phyloP scores from a whole-genome alignment of 108 stramenopile species.

The Phaeodactylum tricornutum region DNA sequence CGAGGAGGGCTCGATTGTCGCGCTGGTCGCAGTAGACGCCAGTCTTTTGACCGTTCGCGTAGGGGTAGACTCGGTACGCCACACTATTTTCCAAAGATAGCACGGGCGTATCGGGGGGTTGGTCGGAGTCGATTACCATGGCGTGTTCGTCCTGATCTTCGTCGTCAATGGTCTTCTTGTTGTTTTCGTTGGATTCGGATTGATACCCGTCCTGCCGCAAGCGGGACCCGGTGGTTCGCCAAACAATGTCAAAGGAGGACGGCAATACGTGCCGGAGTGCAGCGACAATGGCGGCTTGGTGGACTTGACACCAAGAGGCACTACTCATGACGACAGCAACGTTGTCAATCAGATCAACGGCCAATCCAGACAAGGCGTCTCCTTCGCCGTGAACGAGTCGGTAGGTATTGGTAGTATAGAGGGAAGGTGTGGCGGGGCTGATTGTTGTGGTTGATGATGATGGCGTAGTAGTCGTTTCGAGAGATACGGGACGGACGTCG shows the following conservation, averaged over 20 bases:
- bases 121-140: background rate
- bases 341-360: slow-evolving; percentile 80
- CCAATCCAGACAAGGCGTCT: slow-evolving; percentile 83
- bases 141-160: slow-evolving; percentile 3
- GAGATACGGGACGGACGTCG: too few species aligned
- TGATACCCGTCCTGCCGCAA: slow-evolving; percentile 67
- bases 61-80: slow-evolving; percentile 65
- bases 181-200: background rate
- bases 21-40: slow-evolving; percentile 97
- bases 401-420: slow-evolving; percentile 58
- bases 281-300: slow-evolving; percentile 41
- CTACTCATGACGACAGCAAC: slow-evolving; percentile 75
- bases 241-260: slow-evolving; percentile 40
- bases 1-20: slow-evolving; percentile 71
- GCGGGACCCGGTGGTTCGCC: slow-evolving; percentile 58
- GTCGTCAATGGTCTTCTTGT: slow-evolving; percentile 1
- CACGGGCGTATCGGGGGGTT: slow-evolving; percentile 12
- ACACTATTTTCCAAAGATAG: slow-evolving; percentile 66
- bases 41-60: slow-evolving; percentile 84
- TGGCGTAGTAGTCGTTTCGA: slow-evolving; percentile 12
- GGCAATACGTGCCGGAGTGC: slow-evolving; percentile 26
- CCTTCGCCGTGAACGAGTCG: slow-evolving; percentile 94
- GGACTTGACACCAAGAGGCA: slow-evolving; percentile 89
- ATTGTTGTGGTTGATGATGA: background rate
- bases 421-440: slow-evolving; percentile 10